These are phyloP conservation scores for Xylaria sp. DNA, from an alignment of 2,329 filamentous ascomycete genomes.

Conservation along the genomic window DNA sequence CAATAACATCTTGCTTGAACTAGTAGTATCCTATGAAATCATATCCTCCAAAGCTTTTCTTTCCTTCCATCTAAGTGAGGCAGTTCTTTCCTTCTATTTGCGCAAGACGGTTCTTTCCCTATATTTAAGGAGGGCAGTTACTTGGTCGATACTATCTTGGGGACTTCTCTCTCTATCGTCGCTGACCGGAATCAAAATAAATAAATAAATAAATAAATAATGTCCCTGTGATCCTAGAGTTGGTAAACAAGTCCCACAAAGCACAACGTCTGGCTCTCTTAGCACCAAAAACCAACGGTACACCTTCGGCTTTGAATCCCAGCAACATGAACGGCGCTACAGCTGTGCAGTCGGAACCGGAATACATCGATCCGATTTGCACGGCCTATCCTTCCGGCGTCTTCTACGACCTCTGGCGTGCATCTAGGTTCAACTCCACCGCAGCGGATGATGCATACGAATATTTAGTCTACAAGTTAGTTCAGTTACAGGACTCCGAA, in stretches of 20 bases:
- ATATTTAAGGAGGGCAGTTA: too few species aligned
- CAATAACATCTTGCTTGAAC: too few species aligned
- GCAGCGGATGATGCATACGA: not conserved
- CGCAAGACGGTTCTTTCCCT: too few species aligned
- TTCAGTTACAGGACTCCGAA: not conserved
- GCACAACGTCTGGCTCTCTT: not conserved
- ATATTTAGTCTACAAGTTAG: not conserved
- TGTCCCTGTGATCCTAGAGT: too few species aligned
- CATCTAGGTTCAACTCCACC: not conserved
- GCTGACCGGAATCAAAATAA: not conserved
- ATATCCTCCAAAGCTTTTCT: too few species aligned
- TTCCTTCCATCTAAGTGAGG: too few species aligned
- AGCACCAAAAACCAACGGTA: not conserved
- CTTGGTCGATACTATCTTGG: too few species aligned
- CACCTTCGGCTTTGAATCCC: not conserved
- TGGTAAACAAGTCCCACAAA: not conserved
- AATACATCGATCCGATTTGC: not conserved
- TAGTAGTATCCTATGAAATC: too few species aligned
- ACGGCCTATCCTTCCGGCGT: not conserved
- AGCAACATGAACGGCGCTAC: not conserved
- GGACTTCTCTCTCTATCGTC: too few species aligned
- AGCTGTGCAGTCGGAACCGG: too few species aligned
- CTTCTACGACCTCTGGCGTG: not conserved
- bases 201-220: not conserved
- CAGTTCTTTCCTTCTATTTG: too few species aligned